Conservation (phyloP, 768 basidiomycete species). For the Lepiota venenata region DNA sequence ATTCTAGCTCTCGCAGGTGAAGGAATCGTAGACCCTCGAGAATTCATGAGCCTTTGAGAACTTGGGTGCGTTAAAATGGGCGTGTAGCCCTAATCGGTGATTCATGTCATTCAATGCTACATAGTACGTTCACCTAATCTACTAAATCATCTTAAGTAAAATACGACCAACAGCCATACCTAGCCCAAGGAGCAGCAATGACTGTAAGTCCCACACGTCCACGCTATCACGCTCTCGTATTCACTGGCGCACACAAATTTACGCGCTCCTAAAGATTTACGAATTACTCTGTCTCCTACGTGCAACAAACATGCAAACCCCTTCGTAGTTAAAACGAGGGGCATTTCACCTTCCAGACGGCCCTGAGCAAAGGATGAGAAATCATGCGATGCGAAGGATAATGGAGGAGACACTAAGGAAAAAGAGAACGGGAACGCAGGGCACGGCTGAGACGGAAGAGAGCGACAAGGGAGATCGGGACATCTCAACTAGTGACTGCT, state of each 20-base stretch:
- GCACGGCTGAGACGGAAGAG: conserved; percentile 20
- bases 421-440: conserved; percentile 16
- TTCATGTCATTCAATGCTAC: conserved; percentile 58
- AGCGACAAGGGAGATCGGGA: conserved; percentile 50
- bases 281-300: conserved; percentile 49
- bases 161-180: conserved; percentile 37
- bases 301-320: conserved; percentile 43
- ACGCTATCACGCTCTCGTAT: conserved; percentile 31
- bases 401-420: conserved; percentile 38
- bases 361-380: conserved; percentile 48
- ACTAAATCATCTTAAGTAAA: neutral
- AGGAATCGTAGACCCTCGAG: too few relatives aligned
- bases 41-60: conserved; percentile 41
- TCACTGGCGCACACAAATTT: conserved; percentile 38
- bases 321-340: conserved; percentile 46
- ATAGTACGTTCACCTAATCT: conserved; percentile 29
- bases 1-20: too few relatives aligned
- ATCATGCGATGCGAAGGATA: conserved; percentile 44
- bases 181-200: conserved; percentile 54
- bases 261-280: conserved; percentile 47
- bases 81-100: conserved; percentile 49
- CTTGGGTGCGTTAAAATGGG: conserved; percentile 44
- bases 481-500: conserved; percentile 42
- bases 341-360: conserved; percentile 61
- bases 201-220: conserved; percentile 29